Evolutionary conservation across 768 basidiomycete species (phyloP), one percentile per base, ranked within the genome.

Genomic region (Omphalotus guepiniiformis): DNA sequence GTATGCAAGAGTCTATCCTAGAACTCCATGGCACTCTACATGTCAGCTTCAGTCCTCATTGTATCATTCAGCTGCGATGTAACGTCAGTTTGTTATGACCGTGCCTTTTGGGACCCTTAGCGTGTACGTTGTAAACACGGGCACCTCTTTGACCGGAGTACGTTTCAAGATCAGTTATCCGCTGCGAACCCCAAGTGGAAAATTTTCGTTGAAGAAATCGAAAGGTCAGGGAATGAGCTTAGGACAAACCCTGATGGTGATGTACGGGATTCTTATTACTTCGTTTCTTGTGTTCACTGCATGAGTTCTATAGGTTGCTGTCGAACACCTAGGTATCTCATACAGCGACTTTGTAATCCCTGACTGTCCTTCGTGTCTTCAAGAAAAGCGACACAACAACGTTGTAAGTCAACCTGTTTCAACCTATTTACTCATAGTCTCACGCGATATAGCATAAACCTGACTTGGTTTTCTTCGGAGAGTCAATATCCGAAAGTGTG

Each of bases 211-310:
- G 80, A 85, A 47, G 79, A 85, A 36, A 63, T 86, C 39, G 80
- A 83, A 59, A 65, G 65, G 22, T 74, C 74, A 0, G 80, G 82
- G 4, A 62, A 66, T 36, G 75, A 78, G 47, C 84, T 78, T 1
- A 75, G 89, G 49, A 94, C 88, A 21, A 95, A 95, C 62, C 93
- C 93, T 9, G 93, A 95, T 55, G 93, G 93, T 62, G 93, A 96
- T 69, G 93, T 89, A 55, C 48, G 76, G n/a, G n/a, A n/a, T n/a
- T n/a, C 74, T 6, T 36, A 39, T 44, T 45, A 44, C 39, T 22
- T 42, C 13, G 11, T 9, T 21, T 18, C 19, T 42, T 49, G 23
- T 9, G 43, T 12, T 11, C 6, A 11, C 30, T 30, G 21, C 45
- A 32, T 41, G 19, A 51, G 16, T 45, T 51, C 40, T 44, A 4